These are phyloP conservation scores for Talaromyces stipitatus DNA, from an alignment of 495 filamentous ascomycete species.

Conservation along the genomic window DNA sequence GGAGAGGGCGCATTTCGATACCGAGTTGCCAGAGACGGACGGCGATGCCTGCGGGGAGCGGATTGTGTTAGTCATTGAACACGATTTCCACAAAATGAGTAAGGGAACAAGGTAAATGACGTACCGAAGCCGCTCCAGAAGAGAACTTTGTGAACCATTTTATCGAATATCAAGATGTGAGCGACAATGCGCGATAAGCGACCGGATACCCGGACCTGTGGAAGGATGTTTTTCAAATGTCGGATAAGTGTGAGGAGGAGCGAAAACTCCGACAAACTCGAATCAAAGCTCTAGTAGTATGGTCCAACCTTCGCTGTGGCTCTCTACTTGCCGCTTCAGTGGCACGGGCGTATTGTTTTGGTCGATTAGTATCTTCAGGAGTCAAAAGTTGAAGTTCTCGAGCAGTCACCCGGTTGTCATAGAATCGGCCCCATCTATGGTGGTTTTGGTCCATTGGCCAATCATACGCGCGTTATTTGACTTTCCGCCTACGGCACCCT, in stretches of 20 bases:
- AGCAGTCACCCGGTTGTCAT: not conserved
- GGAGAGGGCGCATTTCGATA: slow-evolving; percentile 94
- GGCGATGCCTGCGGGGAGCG: slow-evolving; percentile 57
- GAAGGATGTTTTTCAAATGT: not conserved
- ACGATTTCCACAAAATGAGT: not conserved
- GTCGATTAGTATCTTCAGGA: not conserved
- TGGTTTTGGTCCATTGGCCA: not conserved
- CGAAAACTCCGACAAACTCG: not conserved
- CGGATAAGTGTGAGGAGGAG: not conserved
- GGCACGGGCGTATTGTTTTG: not conserved
- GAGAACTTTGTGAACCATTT: slow-evolving; percentile 72
- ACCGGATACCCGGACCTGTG: not conserved
- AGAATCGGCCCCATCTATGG: not conserved
- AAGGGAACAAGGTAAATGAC: slow-evolving; percentile 13
- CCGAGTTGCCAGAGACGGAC: slow-evolving; percentile 93
- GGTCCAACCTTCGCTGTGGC: not conserved
- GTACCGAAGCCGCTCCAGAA: slow-evolving; percentile 98
- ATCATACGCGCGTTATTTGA: not conserved
- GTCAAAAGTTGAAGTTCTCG: not conserved
- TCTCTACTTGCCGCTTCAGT: not conserved
- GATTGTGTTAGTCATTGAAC: not conserved
- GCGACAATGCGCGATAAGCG: not conserved
- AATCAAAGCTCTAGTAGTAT: not conserved
- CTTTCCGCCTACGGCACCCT: not conserved
- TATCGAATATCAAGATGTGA: slow-evolving; percentile 10